phyloP scores from a whole-genome alignment of 1,284 basidiomycete species.

The Acaromyces ingoldii region DNA sequence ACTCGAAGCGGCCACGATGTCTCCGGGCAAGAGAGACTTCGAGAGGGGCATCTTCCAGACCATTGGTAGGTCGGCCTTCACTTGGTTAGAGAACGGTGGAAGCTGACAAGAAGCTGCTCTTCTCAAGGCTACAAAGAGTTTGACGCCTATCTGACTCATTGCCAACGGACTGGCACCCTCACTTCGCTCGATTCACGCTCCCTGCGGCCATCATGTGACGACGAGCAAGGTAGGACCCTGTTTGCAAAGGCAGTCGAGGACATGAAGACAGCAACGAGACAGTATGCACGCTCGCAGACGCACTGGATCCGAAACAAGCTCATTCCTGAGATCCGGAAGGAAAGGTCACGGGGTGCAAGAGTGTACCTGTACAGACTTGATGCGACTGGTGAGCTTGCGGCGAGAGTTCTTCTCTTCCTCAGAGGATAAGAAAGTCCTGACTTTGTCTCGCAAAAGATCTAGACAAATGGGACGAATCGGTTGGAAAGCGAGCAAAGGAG shows the following conservation, averaged over 20 bases:
- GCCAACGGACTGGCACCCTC: slow-evolving; percentile 11
- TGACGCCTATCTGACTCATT: slow-evolving; percentile 60
- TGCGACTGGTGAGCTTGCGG: slow-evolving; percentile 61
- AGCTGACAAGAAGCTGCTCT: too few species aligned
- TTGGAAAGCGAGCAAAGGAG: slow-evolving; percentile 31
- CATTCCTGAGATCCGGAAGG: slow-evolving; percentile 63
- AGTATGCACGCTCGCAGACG: slow-evolving; percentile 86
- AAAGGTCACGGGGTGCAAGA: slow-evolving; percentile 11
- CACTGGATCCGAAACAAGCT: slow-evolving; percentile 91
- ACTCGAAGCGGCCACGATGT: slow-evolving; percentile 52
- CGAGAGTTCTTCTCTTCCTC: background rate
- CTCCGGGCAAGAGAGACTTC: slow-evolving; percentile 50
- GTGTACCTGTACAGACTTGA: slow-evolving; percentile 62
- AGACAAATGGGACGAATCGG: slow-evolving; percentile 58
- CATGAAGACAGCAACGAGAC: slow-evolving; percentile 81
- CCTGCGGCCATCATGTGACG: background rate
- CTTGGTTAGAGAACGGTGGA: background rate
- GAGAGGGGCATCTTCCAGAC: slow-evolving; percentile 87
- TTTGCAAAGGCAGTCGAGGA: slow-evolving; percentile 65
- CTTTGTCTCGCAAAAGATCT: slow-evolving; percentile 5
- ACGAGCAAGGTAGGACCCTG: slow-evolving; percentile 14
- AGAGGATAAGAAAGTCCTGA: background rate
- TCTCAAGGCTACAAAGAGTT: slow-evolving; percentile 83
- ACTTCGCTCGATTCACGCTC: background rate
- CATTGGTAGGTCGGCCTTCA: slow-evolving; percentile 66